Evolutionary conservation across 352 stramenopile genomes (phyloP), one percentile per base, ranked within the genome.

Genomic region (Phytophthora crassamura): DNA sequence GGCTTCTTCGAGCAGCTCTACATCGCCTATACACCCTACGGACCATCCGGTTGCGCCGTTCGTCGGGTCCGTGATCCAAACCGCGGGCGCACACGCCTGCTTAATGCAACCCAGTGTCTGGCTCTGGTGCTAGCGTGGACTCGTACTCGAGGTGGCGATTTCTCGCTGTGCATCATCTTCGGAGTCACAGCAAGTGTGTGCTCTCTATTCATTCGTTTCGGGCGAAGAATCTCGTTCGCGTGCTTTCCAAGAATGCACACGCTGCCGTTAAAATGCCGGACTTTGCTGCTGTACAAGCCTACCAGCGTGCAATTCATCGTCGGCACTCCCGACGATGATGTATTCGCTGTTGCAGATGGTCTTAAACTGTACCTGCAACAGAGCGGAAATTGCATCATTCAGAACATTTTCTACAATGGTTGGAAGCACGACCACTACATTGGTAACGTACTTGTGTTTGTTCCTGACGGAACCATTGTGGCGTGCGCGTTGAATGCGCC

Each of bases 361-460:
- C 69, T 77, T 36, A 84, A 80, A 33, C 47, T 80, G 9, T 15
- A 33, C 14, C 34, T 83, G 14, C 20, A 83, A 52, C 16, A 45
- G 7, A 34, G 46, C 2, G 32, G 33, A 3, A 5, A 16, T 25
- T 56, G 22, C 9, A 36, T 66, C 8, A 71, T 67, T 25, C 61
- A 84, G 42, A 70, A 64, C 15, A 50, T 43, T 20, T 78, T 68
- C 45, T 78, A 74, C 59, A 80, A 83, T 43, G 64, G 67, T 11
- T 83, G 71, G 56, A 78, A 36, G 1, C 62, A 72, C 61, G 72
- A 74, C 33, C 71, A 79, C 25, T 79, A 72, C 42, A 51, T 77
- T 15, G 68, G 51, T 11, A 67, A 20, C 45, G 45, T 84, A 4
- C 48, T 84, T 36, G 58, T 53, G 11, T 75, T 84, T 30, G 50